These are phyloP conservation scores for Cryptosporidium sp. DNA, from an alignment of 169 alveolate genomes.

Conservation along the genomic window DNA sequence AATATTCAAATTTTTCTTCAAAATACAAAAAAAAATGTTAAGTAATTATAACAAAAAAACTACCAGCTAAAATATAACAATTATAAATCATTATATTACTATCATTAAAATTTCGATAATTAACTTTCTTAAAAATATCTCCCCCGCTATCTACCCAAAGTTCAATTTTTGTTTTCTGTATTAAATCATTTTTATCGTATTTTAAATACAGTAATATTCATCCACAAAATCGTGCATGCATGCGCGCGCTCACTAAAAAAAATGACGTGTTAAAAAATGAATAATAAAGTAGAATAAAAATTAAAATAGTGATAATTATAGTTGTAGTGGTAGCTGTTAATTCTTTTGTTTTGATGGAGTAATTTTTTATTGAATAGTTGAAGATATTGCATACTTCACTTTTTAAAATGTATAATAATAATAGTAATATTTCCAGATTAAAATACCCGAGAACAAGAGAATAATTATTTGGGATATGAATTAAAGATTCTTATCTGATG, in stretches of 20 bases:
- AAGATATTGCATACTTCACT: too few relatives aligned
- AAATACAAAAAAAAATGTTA: not conserved
- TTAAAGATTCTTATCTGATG: not conserved
- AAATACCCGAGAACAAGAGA: not conserved
- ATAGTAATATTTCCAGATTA: too few relatives aligned
- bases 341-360: not conserved
- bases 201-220: not conserved
- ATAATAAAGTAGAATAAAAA: not conserved
- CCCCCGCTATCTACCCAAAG: too few relatives aligned
- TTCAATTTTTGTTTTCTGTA: not conserved
- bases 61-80: constrained; percentile 6
- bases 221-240: constrained; percentile 1
- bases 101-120: not conserved
- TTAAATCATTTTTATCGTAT: not conserved
- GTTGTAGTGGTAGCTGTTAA: not conserved
- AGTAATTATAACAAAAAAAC: not conserved
- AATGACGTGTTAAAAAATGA: not conserved
- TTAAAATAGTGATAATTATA: not conserved
- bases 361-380: not conserved
- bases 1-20: not conserved
- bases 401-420: too few relatives aligned
- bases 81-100: not conserved
- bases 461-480: not conserved
- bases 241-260: not conserved
- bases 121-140: not conserved